These are phyloP conservation scores for Apiotrichum porosum DNA, from an alignment of 1,284 basidiomycete genomes.

Conservation along the genomic window DNA sequence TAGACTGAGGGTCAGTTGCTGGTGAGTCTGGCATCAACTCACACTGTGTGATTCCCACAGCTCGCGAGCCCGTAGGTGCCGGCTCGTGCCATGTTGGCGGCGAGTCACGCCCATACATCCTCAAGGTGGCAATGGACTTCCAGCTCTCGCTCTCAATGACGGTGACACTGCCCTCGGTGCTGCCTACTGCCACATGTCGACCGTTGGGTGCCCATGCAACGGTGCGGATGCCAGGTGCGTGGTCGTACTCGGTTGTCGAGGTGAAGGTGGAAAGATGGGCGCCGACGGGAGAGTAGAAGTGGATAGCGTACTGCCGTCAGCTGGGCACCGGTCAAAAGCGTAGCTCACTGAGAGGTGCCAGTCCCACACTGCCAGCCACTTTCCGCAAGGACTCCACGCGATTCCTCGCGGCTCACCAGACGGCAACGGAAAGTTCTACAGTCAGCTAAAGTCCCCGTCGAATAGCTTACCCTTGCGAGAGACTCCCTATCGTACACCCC, in stretches of 20 bases:
- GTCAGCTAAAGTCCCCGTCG: neutral
- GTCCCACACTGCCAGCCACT: conserved; percentile 76
- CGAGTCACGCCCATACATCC: neutral
- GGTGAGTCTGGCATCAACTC: neutral
- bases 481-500: conserved; percentile 75
- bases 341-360: conserved; percentile 63
- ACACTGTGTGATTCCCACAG: conserved; percentile 2
- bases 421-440: conserved; percentile 72
- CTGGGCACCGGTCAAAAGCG: neutral
- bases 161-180: conserved; percentile 4
- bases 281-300: conserved; percentile 69
- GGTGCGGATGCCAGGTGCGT: conserved; percentile 56
- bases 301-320: conserved; percentile 65
- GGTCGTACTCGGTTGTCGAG: conserved; percentile 4
- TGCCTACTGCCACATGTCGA: conserved; percentile 3
- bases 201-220: conserved; percentile 69
- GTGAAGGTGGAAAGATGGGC: conserved; percentile 63
- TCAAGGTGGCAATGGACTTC: conserved; percentile 1
- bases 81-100: neutral
- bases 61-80: neutral
- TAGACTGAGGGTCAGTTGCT: neutral
- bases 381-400: conserved; percentile 74
- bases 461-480: conserved; percentile 62
- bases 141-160: conserved; percentile 13
- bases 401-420: conserved; percentile 69